These are phyloP conservation scores for Aspergillus eucalypticola DNA, from an alignment of 2,329 filamentous ascomycete genomes.

Conservation along the genomic window DNA sequence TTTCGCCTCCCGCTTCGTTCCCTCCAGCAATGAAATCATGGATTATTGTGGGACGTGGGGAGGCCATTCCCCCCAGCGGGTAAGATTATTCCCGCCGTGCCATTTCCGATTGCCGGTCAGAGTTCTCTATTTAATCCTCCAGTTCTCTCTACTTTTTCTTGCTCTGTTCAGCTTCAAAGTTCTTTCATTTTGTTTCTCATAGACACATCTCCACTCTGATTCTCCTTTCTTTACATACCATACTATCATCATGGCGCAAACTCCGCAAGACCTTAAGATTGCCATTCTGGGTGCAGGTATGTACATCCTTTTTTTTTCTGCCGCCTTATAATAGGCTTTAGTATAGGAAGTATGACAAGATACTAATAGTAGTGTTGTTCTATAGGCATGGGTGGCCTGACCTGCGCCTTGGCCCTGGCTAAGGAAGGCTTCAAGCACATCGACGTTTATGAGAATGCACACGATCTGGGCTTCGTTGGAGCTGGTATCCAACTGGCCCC, in stretches of 20 bases:
- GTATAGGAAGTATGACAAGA: no score
- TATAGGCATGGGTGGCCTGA: constrained; percentile 71
- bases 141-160: not conserved
- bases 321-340: no score
- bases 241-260: constrained; percentile 26
- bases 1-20: no score
- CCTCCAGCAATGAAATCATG: not conserved
- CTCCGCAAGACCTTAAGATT: constrained; percentile 42
- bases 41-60: constrained; percentile 21
- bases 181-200: not conserved
- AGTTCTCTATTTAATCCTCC: constrained; percentile 3
- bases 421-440: constrained; percentile 74
- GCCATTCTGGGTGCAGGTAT: constrained; percentile 51
- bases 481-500: constrained; percentile 83
- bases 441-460: constrained; percentile 71
- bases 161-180: not conserved
- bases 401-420: constrained; percentile 70
- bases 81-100: constrained; percentile 16
- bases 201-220: not conserved
- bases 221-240: not conserved
- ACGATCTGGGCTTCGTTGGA: constrained; percentile 75
- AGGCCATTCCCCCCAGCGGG: constrained; percentile 8
- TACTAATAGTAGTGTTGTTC: not conserved
- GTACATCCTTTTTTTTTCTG: not conserved
- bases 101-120: not conserved